A percentile compares a stretch with the other conserved stretches of the same genome.
Evolutionary conservation across 163 green algal genomes (phyloP).

Genomic region (Smithsoniella earleae): DNA sequence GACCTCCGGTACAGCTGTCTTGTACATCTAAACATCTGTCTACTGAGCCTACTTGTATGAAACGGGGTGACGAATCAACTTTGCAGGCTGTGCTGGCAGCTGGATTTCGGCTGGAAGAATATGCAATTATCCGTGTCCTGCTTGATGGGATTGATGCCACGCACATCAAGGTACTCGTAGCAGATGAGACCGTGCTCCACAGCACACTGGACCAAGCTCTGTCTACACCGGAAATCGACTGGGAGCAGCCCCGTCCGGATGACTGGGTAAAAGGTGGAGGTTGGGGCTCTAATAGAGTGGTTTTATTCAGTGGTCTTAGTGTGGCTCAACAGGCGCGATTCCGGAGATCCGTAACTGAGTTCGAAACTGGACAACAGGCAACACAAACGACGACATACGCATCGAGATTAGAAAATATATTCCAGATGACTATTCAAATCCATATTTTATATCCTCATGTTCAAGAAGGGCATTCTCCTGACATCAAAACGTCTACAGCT

Average conservation of each 20-base stretch:
- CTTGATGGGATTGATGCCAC: conserved; percentile 31
- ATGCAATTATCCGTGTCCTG: conserved; percentile 31
- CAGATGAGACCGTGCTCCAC: conserved; percentile 29
- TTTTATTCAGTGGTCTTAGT: conserved; percentile 40
- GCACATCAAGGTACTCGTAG: conserved; percentile 34
- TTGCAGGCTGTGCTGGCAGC: conserved; percentile 35
- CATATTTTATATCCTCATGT: too few species aligned
- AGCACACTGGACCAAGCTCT: conserved; percentile 31
- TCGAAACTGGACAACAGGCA: too few species aligned
- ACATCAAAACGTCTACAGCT: too few species aligned
- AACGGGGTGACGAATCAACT: too few species aligned
- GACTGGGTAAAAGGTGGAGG: conserved; percentile 31
- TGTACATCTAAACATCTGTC: background rate
- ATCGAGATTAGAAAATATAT: too few species aligned
- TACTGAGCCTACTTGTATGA: too few species aligned
- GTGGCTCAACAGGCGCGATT: background rate
- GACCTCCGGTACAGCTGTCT: background rate
- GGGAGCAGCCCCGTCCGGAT: conserved; percentile 33
- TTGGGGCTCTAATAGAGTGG: conserved; percentile 33
- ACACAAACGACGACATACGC: too few species aligned
- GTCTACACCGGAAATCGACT: conserved; percentile 35
- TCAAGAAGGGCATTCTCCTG: too few species aligned
- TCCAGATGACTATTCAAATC: too few species aligned
- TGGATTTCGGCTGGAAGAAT: conserved; percentile 36
- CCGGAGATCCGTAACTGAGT: too few species aligned